Evolutionary conservation across 2,329 filamentous ascomycete genomes (phyloP), one percentile per base, ranked within the genome.

Genomic region (Ramularia collo-cygni): DNA sequence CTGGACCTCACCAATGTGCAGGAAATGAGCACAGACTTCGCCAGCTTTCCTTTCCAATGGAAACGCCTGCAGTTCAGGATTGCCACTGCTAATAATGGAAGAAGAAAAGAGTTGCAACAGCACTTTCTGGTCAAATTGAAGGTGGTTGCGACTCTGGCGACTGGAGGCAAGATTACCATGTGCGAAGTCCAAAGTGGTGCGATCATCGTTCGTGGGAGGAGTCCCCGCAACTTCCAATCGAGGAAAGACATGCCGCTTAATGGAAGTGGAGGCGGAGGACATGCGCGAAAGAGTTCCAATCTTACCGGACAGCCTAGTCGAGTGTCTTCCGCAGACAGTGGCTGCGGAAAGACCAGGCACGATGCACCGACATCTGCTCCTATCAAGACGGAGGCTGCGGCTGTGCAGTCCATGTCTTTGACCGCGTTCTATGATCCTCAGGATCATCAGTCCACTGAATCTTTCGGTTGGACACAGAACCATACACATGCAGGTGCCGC

Each of bases 1-100:
- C 66, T 95, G 46, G 77, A 81, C 54, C 69, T 75, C 38, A 75
- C 75, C 60, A 72, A 71, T 28, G 68, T 87, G 69, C 71, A 79
- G 47, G 75, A 93, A 26, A 64, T 77, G 52, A 85, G 90, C 39
- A 83, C 84, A 5, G 89, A 95, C 50, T 90, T 84, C 51, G 85
- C 86, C 12, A 88, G 85, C 31, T 94, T 94, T 55, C 89, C 89
- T 4, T 89, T 96, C 48, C 86, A 88, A 33, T 96, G 90, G 87
- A 88, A 92, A 55, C 77, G 90, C 42, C 67, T 96, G 46, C 90
- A 96, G 57, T 96, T 96, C 59, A 76, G 90, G 54, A 94, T 90
- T 61, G 90, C 90, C 13, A 96, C 90, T 7, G 90, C 90, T 41
- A 96, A 96, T 66, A 96, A 96, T 60, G 90, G 90, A 8, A 79